phyloP scores from a whole-genome alignment of 495 filamentous ascomycete species.

The Hypoxylon fuscum region DNA sequence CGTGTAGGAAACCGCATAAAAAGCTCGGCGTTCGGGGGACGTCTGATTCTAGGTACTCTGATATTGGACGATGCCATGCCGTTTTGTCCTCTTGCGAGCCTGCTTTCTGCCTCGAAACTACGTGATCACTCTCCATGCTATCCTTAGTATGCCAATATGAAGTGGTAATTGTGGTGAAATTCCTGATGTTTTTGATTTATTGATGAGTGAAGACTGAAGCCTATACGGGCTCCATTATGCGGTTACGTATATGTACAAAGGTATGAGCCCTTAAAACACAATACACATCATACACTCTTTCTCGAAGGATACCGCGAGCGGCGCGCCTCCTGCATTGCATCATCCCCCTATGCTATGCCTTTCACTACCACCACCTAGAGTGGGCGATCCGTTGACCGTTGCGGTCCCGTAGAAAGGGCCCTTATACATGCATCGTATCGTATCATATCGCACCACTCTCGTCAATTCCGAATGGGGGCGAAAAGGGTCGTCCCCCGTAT shows the following conservation, averaged over 20 bases:
- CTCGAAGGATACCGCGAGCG: slow-evolving; percentile 2
- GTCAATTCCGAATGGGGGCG: neutral
- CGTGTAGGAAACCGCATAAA: slow-evolving; percentile 35
- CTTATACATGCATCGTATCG: neutral
- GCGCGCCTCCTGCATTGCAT: slow-evolving; percentile 4
- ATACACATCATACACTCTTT: slow-evolving; percentile 7
- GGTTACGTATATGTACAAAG: slow-evolving; percentile 1
- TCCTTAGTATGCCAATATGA: no score
- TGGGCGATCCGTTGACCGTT: neutral
- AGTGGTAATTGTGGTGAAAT: neutral
- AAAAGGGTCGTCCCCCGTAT: neutral
- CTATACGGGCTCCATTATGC: slow-evolving; percentile 18
- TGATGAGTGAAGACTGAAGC: slow-evolving; percentile 9
- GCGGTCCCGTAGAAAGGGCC: neutral
- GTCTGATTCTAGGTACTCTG: slow-evolving; percentile 16
- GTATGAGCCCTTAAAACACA: slow-evolving; percentile 7
- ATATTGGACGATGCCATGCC: slow-evolving; percentile 14
- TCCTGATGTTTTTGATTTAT: neutral
- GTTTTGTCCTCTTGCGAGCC: neutral
- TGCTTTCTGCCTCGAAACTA: neutral
- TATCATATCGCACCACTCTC: neutral
- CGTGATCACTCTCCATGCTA: no score
- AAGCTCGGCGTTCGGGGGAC: slow-evolving; percentile 32
- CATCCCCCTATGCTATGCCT: neutral
- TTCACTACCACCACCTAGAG: slow-evolving; percentile 8